A percentile compares a stretch with the other conserved stretches of the same genome.
These are phyloP conservation scores for Kodamaea ohmeri DNA, from an alignment of 1,139 yeast genomes.

Conservation along the genomic window DNA sequence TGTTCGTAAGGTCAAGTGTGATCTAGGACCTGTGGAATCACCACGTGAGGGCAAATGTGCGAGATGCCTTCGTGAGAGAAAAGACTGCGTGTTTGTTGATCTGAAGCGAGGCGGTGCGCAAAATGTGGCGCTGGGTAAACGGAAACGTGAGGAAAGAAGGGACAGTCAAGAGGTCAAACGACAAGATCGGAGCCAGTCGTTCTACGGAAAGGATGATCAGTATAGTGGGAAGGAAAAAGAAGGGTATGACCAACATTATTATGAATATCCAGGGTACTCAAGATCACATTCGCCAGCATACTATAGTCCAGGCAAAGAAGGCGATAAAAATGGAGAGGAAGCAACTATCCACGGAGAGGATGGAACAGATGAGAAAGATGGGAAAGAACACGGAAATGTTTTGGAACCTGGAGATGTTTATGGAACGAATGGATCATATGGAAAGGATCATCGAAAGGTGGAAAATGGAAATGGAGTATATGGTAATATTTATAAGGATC, in stretches of 20 bases:
- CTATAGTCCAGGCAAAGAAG: too few species aligned
- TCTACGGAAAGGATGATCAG: too few species aligned
- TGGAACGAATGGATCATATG: too few species aligned
- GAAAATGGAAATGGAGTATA: too few species aligned
- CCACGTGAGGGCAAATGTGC: constrained; percentile 85
- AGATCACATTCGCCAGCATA: constrained; percentile 1
- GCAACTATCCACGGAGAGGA: too few species aligned
- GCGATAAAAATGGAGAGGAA: too few species aligned
- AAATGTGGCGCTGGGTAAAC: constrained; percentile 42
- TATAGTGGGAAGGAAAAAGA: too few species aligned
- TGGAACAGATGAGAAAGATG: constrained; percentile 1
- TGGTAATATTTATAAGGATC: too few species aligned
- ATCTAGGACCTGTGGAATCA: constrained; percentile 68
- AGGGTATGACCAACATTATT: too few species aligned
- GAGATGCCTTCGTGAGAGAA: constrained; percentile 76
- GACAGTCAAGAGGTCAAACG: too few species aligned
- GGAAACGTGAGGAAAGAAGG: constrained; percentile 22
- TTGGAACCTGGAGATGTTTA: background rate
- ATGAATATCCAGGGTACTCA: background rate
- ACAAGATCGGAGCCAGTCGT: too few species aligned
- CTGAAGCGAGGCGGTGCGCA: constrained; percentile 56
- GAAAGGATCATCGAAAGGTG: too few species aligned
- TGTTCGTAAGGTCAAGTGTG: constrained; percentile 79
- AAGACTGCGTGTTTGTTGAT: constrained; percentile 76
- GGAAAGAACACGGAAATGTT: background rate